Percentiles rank a stretch among this genome's conserved stretches.
These are phyloP conservation scores for Bipolaris sorokiniana DNA, from an alignment of 2,329 filamentous ascomycete genomes.

Conservation along the genomic window DNA sequence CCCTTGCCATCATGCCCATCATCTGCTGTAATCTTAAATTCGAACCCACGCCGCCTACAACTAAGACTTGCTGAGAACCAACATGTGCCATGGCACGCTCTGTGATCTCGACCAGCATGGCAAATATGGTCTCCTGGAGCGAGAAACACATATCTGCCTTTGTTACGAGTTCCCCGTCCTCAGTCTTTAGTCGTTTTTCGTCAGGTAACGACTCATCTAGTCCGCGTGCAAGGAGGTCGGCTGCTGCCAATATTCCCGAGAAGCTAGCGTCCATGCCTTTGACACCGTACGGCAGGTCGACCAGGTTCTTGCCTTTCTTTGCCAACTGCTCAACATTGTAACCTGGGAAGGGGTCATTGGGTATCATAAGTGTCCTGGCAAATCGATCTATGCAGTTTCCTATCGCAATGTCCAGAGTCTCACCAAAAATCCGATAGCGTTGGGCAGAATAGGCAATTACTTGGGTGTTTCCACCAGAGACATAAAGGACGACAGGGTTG, in stretches of 20 bases:
- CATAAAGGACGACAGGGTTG: constrained; percentile 95
- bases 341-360: constrained; percentile 94
- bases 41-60: constrained; percentile 94
- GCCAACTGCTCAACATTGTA: constrained; percentile 98
- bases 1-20: constrained; percentile 95
- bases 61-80: constrained; percentile 84
- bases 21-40: constrained; percentile 95
- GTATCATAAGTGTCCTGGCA: constrained; percentile 85
- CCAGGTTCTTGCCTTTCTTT: constrained; percentile 70
- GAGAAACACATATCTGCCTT: constrained; percentile 90
- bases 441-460: constrained; percentile 96
- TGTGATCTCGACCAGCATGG: constrained; percentile 98
- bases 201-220: constrained; percentile 53
- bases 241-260: constrained; percentile 83
- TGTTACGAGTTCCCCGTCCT: constrained; percentile 67
- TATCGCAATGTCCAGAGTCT: constrained; percentile 95
- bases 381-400: constrained; percentile 98
- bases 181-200: constrained; percentile 52
- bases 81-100: constrained; percentile 99
- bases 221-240: constrained; percentile 78
- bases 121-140: constrained; percentile 91
- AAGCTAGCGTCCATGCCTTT: constrained; percentile 99
- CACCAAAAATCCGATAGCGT: constrained; percentile 96
- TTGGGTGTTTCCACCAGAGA: constrained; percentile 94
- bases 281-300: constrained; percentile 93